Conservation (phyloP, 768 basidiomycete species). For the Termitomyces sp. region DNA sequence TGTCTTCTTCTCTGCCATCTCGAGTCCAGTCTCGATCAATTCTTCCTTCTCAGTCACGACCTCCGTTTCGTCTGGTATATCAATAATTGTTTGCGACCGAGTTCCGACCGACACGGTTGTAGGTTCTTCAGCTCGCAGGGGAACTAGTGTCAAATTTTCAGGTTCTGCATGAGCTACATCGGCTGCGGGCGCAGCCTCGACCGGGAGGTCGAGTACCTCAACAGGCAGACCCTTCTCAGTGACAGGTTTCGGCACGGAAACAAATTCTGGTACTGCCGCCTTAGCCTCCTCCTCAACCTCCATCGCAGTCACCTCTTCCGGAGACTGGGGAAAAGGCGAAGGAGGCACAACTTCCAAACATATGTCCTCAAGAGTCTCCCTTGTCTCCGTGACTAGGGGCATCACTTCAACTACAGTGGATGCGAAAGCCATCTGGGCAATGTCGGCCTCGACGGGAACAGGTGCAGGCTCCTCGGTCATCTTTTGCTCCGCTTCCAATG, state of each 20-base stretch:
- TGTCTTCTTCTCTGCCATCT: not conserved
- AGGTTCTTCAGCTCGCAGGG: not conserved
- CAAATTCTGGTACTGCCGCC: not conserved
- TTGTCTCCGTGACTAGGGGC: not conserved
- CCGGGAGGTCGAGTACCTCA: not conserved
- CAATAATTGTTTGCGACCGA: not conserved
- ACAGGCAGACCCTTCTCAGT: not conserved
- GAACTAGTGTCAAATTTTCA: not conserved
- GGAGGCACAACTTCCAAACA: not conserved
- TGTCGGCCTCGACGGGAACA: slow-evolving; percentile 1
- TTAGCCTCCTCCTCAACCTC: not conserved
- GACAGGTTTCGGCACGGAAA: not conserved
- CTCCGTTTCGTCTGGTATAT: slow-evolving; percentile 1
- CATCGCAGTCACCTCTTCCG: not conserved
- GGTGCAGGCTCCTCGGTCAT: not conserved
- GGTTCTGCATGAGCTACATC: not conserved
- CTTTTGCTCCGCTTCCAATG: not conserved
- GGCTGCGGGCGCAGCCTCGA: not conserved
- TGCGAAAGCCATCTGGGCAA: slow-evolving; percentile 5
- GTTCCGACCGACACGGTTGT: not conserved
- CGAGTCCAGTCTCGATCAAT: not conserved
- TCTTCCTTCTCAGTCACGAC: not conserved
- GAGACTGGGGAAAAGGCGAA: too few species aligned
- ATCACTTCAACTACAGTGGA: not conserved
- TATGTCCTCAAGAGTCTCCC: not conserved